Percentiles rank a stretch among this genome's conserved stretches.
phyloP scores from a whole-genome alignment of 805 yeast species.

The Metschnikowia koreensis region DNA sequence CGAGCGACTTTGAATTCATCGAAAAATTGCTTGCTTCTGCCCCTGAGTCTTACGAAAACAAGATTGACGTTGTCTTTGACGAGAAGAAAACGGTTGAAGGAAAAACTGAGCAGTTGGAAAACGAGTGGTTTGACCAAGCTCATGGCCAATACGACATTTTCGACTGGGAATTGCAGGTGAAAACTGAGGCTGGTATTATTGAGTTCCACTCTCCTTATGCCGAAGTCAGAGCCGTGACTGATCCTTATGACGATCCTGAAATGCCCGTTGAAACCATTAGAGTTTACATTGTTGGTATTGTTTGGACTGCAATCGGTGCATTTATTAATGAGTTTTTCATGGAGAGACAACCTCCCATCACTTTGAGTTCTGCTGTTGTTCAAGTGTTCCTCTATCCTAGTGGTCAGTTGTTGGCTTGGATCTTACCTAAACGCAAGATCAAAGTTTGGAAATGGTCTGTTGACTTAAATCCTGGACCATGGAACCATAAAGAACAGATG shows the following conservation, averaged over 20 bases:
- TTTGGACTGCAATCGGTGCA: constrained; percentile 30
- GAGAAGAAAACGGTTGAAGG: constrained; percentile 12
- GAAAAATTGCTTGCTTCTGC: constrained; percentile 14
- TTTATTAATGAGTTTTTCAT: constrained; percentile 31
- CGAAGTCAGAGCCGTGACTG: constrained; percentile 39
- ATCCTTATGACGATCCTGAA: constrained; percentile 38
- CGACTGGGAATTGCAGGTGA: constrained; percentile 37
- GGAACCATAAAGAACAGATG: constrained; percentile 66
- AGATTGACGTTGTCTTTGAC: constrained; percentile 10
- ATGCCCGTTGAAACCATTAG: constrained; percentile 38
- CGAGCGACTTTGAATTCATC: constrained; percentile 34
- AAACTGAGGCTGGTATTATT: constrained; percentile 38
- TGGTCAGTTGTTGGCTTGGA: constrained; percentile 37
- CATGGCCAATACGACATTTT: constrained; percentile 6
- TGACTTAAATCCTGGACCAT: constrained; percentile 60
- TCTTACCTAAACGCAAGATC: constrained; percentile 42
- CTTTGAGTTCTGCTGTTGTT: constrained; percentile 15
- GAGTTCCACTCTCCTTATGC: constrained; percentile 41
- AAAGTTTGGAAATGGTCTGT: constrained; percentile 33
- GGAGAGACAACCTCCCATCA: constrained; percentile 19
- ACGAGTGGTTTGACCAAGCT: constrained; percentile 1
- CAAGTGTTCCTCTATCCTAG: constrained; percentile 20
- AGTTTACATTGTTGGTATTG: constrained; percentile 21
- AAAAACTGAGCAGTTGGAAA: not conserved
- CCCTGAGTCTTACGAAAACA: not conserved